Conservation (phyloP, 768 basidiomycete species). For the Lentinula sp. region DNA sequence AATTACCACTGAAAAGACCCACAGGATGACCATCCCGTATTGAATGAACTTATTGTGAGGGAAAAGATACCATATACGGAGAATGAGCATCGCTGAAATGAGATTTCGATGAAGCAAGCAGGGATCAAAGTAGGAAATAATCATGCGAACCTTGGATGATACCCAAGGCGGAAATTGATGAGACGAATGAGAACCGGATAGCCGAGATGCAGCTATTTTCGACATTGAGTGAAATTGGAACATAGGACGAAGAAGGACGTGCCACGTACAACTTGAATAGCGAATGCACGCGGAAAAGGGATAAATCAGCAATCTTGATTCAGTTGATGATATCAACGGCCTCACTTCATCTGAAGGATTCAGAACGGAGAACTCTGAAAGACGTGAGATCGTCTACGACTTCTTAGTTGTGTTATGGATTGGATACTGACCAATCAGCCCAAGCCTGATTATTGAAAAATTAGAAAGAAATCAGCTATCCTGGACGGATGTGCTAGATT, state of each 20-base stretch:
- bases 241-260: not conserved
- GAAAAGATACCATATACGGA: constrained; percentile 38
- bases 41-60: constrained; percentile 21
- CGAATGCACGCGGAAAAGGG: constrained; percentile 16
- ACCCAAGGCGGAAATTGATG: constrained; percentile 20
- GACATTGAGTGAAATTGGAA: constrained; percentile 2
- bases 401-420: no score
- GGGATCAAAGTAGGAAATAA: not conserved
- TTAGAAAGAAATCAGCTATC: not conserved
- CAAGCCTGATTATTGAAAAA: constrained; percentile 8
- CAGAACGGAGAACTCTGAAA: constrained; percentile 18
- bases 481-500: not conserved
- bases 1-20: constrained; percentile 19
- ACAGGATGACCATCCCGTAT: constrained; percentile 21
- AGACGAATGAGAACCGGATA: constrained; percentile 20
- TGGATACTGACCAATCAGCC: constrained; percentile 15
- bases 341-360: constrained; percentile 21
- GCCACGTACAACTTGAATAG: constrained; percentile 5
- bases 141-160: constrained; percentile 27
- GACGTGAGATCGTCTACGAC: no score
- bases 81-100: constrained; percentile 28
- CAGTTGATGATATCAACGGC: not conserved
- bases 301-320: not conserved
- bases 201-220: constrained; percentile 19
- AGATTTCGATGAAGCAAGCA: not conserved